Evolutionary conservation across 75 land plant genomes (phyloP).

Genomic region (Picea sitchensis): DNA sequence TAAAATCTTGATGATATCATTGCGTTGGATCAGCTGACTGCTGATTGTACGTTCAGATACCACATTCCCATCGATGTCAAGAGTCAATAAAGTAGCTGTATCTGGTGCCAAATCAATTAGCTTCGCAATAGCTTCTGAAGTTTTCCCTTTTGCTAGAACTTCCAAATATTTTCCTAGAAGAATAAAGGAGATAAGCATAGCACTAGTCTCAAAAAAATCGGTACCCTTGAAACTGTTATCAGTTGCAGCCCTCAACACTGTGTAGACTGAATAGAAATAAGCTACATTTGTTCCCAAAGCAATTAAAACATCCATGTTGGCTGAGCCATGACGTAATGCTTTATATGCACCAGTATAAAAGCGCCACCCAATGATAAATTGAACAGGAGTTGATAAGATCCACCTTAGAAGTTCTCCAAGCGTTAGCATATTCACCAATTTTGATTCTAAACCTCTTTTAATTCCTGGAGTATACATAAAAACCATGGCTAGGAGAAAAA

Average conservation of each 20-base stretch:
- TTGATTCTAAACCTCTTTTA: constrained; percentile 50
- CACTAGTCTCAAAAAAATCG: constrained; percentile 97
- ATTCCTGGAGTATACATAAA: constrained; percentile 69
- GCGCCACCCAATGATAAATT: constrained; percentile 71
- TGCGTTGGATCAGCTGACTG: constrained; percentile 74
- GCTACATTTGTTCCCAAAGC: constrained; percentile 97
- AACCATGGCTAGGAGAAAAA: constrained; percentile 80
- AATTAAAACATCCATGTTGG: constrained; percentile 97
- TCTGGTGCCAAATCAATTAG: constrained; percentile 85
- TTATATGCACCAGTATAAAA: constrained; percentile 71
- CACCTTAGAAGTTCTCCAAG: constrained; percentile 75
- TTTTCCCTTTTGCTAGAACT: constrained; percentile 87
- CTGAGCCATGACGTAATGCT: constrained; percentile 60
- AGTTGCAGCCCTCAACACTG: constrained; percentile 52
- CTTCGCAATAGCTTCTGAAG: constrained; percentile 91
- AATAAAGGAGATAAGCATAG: constrained; percentile 93
- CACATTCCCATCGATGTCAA: constrained; percentile 51
- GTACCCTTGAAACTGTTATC: constrained; percentile 59
- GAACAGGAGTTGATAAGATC: constrained; percentile 87
- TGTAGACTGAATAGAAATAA: constrained; percentile 88
- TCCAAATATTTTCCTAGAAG: constrained; percentile 90
- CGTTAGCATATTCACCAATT: constrained; percentile 52
- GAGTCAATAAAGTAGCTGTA: constrained; percentile 56
- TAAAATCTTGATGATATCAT: constrained; percentile 77
- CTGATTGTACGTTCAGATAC: constrained; percentile 64